These are phyloP conservation scores for Neofusicoccum umdonicola DNA, from an alignment of 2,329 filamentous ascomycete species.

Conservation along the genomic window DNA sequence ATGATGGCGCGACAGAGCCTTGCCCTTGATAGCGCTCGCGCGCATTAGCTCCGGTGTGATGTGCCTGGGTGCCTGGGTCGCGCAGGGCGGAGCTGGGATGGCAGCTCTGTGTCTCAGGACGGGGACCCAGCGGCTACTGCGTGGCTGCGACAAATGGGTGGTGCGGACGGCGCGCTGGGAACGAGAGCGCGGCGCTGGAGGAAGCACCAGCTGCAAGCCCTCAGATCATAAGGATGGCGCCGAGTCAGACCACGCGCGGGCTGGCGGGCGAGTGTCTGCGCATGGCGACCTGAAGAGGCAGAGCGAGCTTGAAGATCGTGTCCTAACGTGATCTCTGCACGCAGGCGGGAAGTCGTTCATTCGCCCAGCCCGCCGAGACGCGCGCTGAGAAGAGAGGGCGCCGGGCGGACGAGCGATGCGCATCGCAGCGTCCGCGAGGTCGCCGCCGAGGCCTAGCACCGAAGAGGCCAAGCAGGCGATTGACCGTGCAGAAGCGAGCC, in stretches of 20 bases:
- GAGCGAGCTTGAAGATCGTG: not conserved
- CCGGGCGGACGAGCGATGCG: conserved; percentile 12
- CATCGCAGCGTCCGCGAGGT: not conserved
- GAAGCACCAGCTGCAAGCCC: conserved; percentile 5
- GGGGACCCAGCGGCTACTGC: not conserved
- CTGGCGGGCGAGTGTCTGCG: not conserved
- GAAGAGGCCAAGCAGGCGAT: conserved; percentile 5
- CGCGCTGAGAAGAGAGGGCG: conserved; percentile 5
- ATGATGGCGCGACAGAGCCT: conserved; percentile 14
- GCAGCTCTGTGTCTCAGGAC: conserved; percentile 1
- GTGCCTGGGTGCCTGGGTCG: not conserved
- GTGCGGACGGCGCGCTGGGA: not conserved
- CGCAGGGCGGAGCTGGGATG: conserved; percentile 1
- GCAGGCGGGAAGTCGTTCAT: conserved; percentile 7
- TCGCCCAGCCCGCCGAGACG: conserved; percentile 8
- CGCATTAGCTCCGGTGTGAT: conserved; percentile 3
- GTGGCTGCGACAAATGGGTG: conserved; percentile 1
- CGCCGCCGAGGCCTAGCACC: not conserved
- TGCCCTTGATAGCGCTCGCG: conserved; percentile 6
- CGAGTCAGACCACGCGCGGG: conserved; percentile 10
- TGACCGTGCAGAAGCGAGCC: conserved; percentile 15
- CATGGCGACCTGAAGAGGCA: conserved; percentile 2
- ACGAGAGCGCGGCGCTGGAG: not conserved
- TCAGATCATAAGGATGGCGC: not conserved
- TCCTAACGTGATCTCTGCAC: conserved; percentile 9